A percentile compares a stretch with the other conserved stretches of the same genome.
Conservation (phyloP, 1,284 basidiomycete genomes). For the Cystobasidium sp. region DNA sequence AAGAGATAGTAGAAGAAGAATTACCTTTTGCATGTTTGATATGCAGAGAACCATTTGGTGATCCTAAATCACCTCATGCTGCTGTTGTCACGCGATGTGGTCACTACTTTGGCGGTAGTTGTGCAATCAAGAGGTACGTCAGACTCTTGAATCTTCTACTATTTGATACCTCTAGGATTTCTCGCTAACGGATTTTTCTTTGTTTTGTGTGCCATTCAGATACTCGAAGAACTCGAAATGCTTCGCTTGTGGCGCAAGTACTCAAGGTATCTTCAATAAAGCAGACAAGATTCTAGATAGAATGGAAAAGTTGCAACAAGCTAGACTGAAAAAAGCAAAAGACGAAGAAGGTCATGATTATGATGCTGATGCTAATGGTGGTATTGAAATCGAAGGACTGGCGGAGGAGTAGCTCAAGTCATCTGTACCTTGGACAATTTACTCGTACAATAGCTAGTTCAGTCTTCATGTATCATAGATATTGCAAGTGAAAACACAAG, state of each 20-base stretch:
- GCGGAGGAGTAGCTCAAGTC: conserved; percentile 30
- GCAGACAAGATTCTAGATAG: conserved; percentile 66
- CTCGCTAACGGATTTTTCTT: too few species aligned
- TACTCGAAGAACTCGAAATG: conserved; percentile 90
- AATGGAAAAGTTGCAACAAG: conserved; percentile 47
- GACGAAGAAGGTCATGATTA: conserved; percentile 42
- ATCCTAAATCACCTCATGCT: conserved; percentile 71
- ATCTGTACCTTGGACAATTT: background rate
- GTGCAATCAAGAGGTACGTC: conserved; percentile 57
- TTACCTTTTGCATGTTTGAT: conserved; percentile 97
- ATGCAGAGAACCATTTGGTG: conserved; percentile 90
- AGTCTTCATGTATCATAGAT: background rate
- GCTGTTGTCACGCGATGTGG: conserved; percentile 94
- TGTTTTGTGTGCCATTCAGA: background rate
- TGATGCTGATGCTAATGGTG: conserved; percentile 46
- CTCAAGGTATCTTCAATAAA: conserved; percentile 91
- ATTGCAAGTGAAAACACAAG: too few species aligned
- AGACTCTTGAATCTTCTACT: background rate
- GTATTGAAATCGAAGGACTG: conserved; percentile 52
- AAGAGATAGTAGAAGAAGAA: conserved; percentile 71
- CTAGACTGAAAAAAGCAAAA: conserved; percentile 49
- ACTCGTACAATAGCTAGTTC: background rate
- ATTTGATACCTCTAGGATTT: too few species aligned
- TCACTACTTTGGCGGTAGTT: conserved; percentile 88
- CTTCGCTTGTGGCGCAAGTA: conserved; percentile 88